These are phyloP conservation scores for Nemania sp. DNA, from an alignment of 2,329 filamentous ascomycete species.

Conservation along the genomic window DNA sequence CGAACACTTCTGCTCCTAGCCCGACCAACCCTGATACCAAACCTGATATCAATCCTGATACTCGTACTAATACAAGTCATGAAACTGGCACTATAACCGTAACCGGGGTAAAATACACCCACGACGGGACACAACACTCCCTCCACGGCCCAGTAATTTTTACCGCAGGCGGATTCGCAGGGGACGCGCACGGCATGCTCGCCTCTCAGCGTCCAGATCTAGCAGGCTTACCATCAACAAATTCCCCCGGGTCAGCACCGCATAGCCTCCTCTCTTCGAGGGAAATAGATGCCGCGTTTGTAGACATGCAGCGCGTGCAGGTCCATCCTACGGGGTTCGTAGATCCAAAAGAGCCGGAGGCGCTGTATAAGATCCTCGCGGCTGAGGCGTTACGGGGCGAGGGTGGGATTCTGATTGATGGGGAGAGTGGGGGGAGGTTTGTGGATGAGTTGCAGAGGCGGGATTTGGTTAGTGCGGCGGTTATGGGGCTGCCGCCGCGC, in stretches of 20 bases:
- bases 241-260: slow-evolving; percentile 59
- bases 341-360: slow-evolving; percentile 50
- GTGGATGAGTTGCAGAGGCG: slow-evolving; percentile 66
- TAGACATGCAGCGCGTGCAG: slow-evolving; percentile 62
- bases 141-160: slow-evolving; percentile 61
- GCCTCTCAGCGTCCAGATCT: slow-evolving; percentile 62
- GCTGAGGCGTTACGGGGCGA: slow-evolving; percentile 66
- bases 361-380: slow-evolving; percentile 62
- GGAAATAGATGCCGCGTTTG: slow-evolving; percentile 45
- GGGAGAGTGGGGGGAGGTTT: slow-evolving; percentile 55
- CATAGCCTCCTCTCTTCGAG: slow-evolving; percentile 51
- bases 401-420: slow-evolving; percentile 58
- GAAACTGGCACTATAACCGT: slow-evolving; percentile 48
- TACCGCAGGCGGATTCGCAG: slow-evolving; percentile 64
- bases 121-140: slow-evolving; percentile 42
- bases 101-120: slow-evolving; percentile 55
- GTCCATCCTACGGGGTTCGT: slow-evolving; percentile 68
- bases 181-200: slow-evolving; percentile 61
- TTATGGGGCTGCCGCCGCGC: slow-evolving; percentile 47
- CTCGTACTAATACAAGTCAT: no score
- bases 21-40: no score
- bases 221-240: slow-evolving; percentile 62
- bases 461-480: slow-evolving; percentile 56
- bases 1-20: no score
- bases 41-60: no score